Percentiles rank a stretch among this genome's conserved stretches.
These are phyloP conservation scores for Clarkia xantiana DNA, from an alignment of 345 rosid genomes.

Conservation along the genomic window DNA sequence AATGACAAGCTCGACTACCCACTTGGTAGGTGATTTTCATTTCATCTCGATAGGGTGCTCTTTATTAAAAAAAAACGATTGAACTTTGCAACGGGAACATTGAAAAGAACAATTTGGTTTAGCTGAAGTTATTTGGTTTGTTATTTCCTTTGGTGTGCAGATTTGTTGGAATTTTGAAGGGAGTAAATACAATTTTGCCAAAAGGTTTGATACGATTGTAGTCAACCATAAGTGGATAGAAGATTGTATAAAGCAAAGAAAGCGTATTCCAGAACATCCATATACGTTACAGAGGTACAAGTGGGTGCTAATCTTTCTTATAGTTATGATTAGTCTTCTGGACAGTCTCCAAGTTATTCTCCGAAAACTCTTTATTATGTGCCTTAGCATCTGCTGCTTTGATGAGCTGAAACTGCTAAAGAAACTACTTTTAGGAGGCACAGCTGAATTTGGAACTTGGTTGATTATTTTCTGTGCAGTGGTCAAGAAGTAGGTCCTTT, in stretches of 20 bases:
- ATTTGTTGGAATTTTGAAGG: conserved; percentile 83
- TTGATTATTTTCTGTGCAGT: conserved; percentile 22
- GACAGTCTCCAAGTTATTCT: no score
- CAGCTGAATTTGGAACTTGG: background rate
- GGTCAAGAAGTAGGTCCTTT: conserved; percentile 65
- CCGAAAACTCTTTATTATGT: background rate
- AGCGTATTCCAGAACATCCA: conserved; percentile 46
- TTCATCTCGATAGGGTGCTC: background rate
- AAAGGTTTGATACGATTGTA: conserved; percentile 29
- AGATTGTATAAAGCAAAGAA: conserved; percentile 53
- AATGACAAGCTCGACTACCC: conserved; percentile 59
- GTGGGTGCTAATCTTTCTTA: background rate
- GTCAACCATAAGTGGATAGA: conserved; percentile 85
- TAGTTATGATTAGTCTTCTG: background rate
- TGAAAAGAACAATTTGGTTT: background rate
- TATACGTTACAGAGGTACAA: conserved; percentile 46
- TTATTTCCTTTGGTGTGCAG: conserved; percentile 18
- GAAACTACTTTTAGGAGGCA: background rate
- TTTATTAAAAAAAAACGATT: background rate
- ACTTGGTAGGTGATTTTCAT: conserved; percentile 36
- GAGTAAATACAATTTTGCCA: conserved; percentile 48
- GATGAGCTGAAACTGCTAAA: no score
- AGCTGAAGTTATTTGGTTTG: background rate
- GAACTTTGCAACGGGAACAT: background rate
- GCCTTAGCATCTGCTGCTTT: no score